phyloP scores from a whole-genome alignment of 768 basidiomycete genomes.

The Suillus ampliporus region DNA sequence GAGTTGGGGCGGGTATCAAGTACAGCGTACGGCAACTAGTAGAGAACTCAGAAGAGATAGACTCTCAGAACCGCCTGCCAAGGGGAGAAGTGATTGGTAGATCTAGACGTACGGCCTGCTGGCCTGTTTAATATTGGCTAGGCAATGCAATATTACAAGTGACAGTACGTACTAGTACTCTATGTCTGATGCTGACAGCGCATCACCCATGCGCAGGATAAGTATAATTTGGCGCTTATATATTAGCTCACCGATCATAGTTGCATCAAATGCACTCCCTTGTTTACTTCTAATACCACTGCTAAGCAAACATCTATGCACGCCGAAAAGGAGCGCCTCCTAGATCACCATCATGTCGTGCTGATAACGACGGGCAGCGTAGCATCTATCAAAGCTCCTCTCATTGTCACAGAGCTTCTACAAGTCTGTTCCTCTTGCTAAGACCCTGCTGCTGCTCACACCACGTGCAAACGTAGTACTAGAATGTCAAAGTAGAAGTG shows the following conservation, averaged over 20 bases:
- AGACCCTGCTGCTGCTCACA: neutral
- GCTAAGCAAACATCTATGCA: neutral
- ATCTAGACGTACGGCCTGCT: too few relatives aligned
- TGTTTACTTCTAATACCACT: too few relatives aligned
- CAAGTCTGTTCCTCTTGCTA: slow-evolving; percentile 41
- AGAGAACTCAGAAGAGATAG: neutral
- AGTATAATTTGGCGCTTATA: too few relatives aligned
- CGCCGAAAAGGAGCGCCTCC: slow-evolving; percentile 30
- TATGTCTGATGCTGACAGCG: too few relatives aligned
- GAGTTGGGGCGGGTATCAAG: slow-evolving; percentile 9
- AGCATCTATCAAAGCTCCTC: slow-evolving; percentile 90
- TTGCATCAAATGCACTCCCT: too few relatives aligned
- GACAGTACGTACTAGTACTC: too few relatives aligned
- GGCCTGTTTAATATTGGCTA: too few relatives aligned
- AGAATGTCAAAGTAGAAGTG: slow-evolving; percentile 79
- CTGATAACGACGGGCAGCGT: slow-evolving; percentile 95
- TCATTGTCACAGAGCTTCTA: slow-evolving; percentile 82
- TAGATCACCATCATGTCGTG: slow-evolving; percentile 60
- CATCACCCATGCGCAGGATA: too few relatives aligned
- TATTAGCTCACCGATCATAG: too few relatives aligned
- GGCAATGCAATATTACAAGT: too few relatives aligned
- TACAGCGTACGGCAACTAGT: too few relatives aligned
- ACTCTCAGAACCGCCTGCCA: neutral
- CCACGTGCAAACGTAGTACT: slow-evolving; percentile 54
- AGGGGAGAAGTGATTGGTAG: neutral